Base-by-base conservation (phyloP, 208 protist species). In the Borovskyia barvae region DNA sequence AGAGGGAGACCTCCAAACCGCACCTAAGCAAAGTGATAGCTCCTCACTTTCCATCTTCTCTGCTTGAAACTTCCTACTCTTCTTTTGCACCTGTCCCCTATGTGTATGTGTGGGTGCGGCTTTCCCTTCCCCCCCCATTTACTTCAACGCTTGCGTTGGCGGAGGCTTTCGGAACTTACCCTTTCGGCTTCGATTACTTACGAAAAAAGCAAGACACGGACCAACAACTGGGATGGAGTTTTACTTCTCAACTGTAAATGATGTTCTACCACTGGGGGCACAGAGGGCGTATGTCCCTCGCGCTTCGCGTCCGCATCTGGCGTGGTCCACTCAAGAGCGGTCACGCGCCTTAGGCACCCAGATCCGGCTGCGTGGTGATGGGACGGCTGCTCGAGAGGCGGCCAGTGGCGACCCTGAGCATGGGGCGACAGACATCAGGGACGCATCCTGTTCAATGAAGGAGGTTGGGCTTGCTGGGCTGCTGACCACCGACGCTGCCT, bases 271-370 rank as follows among this genome's bases (percentile, higher is more conserved):
- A 6, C 62, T 60, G 11, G 59, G 56, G 19, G 9, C 47, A 20
- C 63, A 59, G 52, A 72, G 80, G 5, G 61, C 61, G 39, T 79
- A 80, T 51, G 40, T 87, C 37, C 75, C 79, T 3, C 60, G 71
- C 14, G 75, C 74, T 6, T 54, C 72, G 43, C 66, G 69, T 14
- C 72, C 73, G 17, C 85, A 89, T 50, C 39, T 89, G 14, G 70
- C 56, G 25, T 77, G 81, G 51, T 66, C 58, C 24, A 3, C 41
- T 24, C 48, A 28, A 12, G 11, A 45, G 2, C 0, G 51, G 0
- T 6, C 56, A 4, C 47, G 25, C 19, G 24, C 25, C 5, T 19
- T 65, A 22, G 75, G 75, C 5, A 48, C 28, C 15, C 47, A 52
- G 6, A 40, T 40, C 15, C 54, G 64, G 11, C 54, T 76, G 28